Conservation (phyloP, 2,329 filamentous ascomycete genomes). For the Penicillium sclerotigenum region DNA sequence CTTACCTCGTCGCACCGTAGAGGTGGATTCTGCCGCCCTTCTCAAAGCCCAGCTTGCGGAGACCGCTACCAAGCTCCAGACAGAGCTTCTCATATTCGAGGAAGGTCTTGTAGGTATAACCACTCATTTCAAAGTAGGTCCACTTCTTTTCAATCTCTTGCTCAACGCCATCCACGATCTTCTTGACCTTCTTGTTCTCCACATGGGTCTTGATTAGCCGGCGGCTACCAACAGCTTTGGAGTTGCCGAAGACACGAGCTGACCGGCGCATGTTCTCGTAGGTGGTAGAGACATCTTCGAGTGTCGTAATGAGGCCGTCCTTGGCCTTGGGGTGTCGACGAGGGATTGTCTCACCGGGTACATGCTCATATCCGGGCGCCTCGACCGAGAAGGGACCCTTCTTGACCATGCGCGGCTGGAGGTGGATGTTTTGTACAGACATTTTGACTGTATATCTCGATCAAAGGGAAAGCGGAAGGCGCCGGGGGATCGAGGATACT, state of each 20-base stretch:
- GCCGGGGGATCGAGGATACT: constrained; percentile 1
- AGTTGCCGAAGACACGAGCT: constrained; percentile 60
- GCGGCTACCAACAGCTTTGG: constrained; percentile 66
- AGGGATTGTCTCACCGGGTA: constrained; percentile 79
- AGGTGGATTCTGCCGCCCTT: constrained; percentile 70
- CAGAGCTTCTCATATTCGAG: constrained; percentile 71
- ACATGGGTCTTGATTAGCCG: constrained; percentile 73
- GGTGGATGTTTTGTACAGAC: constrained; percentile 30
- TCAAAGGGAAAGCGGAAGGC: constrained; percentile 4
- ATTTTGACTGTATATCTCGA: constrained; percentile 25
- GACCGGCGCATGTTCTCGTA: constrained; percentile 74
- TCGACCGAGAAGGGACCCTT: constrained; percentile 74
- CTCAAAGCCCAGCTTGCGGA: constrained; percentile 70
- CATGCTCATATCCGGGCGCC: constrained; percentile 62
- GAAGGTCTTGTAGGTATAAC: constrained; percentile 74
- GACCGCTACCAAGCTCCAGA: constrained; percentile 66
- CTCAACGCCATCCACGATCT: constrained; percentile 77
- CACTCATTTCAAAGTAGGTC: constrained; percentile 81
- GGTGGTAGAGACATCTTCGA: constrained; percentile 69
- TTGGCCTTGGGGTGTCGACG: constrained; percentile 70
- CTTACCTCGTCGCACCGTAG: constrained; percentile 76
- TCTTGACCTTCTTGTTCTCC: constrained; percentile 86
- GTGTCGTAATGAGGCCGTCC: constrained; percentile 65
- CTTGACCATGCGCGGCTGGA: constrained; percentile 56
- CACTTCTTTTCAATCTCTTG: constrained; percentile 84